Evolutionary conservation across 306 rosid genomes (phyloP).

Genomic region (Prunus mume): DNA sequence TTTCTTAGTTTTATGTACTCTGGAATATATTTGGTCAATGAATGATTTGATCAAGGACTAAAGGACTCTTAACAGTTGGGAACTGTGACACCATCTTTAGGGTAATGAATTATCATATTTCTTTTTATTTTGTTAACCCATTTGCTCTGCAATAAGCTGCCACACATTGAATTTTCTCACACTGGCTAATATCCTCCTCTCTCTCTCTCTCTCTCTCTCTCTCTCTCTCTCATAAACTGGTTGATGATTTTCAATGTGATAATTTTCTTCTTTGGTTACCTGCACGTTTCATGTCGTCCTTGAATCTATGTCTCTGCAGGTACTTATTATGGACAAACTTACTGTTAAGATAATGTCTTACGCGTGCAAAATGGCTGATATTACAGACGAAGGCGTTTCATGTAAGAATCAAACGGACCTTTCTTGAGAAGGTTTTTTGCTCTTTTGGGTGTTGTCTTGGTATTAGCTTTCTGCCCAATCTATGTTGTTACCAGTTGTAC

Average conservation of each 20-base stretch:
- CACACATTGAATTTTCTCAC: not conserved
- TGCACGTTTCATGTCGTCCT: slow-evolving; percentile 21
- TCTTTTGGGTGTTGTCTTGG: not conserved
- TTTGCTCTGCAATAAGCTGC: not conserved
- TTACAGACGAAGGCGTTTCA: slow-evolving; percentile 94
- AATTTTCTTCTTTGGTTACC: not conserved
- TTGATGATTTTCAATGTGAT: not conserved
- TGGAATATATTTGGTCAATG: not conserved
- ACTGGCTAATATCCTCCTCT: not conserved
- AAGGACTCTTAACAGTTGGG: not conserved
- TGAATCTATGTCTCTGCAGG: slow-evolving; percentile 50
- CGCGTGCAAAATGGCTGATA: slow-evolving; percentile 97
- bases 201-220: not conserved
- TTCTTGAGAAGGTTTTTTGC: not conserved
- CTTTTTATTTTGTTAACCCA: not conserved
- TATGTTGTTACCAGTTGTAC: not conserved
- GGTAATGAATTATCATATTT: not conserved
- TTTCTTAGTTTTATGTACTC: not conserved
- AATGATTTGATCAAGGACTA: not conserved
- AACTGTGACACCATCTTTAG: not conserved
- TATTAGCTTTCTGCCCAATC: slow-evolving; percentile 11
- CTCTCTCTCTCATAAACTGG: slow-evolving; percentile 7
- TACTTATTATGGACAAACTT: slow-evolving; percentile 92
- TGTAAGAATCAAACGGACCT: slow-evolving; percentile 52
- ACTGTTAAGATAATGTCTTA: slow-evolving; percentile 95